Evolutionary conservation across 306 rosid species (phyloP), one percentile per base, ranked within the genome.

Genomic region (Pterocarpus santalinus): DNA sequence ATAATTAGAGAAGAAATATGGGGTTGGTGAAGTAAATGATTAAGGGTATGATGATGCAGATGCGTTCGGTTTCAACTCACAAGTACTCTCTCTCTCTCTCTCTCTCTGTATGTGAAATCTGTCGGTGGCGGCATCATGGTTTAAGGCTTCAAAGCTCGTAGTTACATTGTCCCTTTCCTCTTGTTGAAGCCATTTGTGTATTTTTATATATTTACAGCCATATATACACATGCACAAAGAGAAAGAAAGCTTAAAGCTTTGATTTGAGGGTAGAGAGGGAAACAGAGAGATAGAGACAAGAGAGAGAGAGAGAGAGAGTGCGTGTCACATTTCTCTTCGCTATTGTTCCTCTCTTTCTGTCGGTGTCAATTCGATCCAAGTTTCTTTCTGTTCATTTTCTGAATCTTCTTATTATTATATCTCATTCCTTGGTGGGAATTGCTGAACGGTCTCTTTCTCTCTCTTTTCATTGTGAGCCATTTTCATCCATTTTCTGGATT

Each of bases 151-250:
- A 12, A 22, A 78, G 79, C 73, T 63, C 64, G 73, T 82, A 35
- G 89, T 85, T 88, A 61, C 85, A 63, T 70, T 73, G 94, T 88
- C 97, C 36, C 91, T 92, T 92, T 90, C 94, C 79, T 86, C 80
- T 41, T 33, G 66, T 35, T 44, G 2, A 88, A 80, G 85, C 80
- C 85, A 77, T 84, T 79, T 79, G 36, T 9, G 12, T 51, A n/a
- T 77, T 80, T 30, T 10, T 83, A 86, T 78, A 75, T 71, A 78
- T 78, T 81, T 83, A 84, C 97, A 89, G 94, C 92, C 89, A 86
- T 55, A 69, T 90, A 85, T 55, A 73, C 70, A 69, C 56, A 74
- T 68, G 39, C 84, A 52, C 47, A 13, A 11, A 49, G 17, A 36
- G 14, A 77, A 46, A 30, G 8, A 68, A 73, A 73, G 49, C 58